Evolutionary conservation across 2,329 filamentous ascomycete species (phyloP).

Genomic region (Diplodia corticola): DNA sequence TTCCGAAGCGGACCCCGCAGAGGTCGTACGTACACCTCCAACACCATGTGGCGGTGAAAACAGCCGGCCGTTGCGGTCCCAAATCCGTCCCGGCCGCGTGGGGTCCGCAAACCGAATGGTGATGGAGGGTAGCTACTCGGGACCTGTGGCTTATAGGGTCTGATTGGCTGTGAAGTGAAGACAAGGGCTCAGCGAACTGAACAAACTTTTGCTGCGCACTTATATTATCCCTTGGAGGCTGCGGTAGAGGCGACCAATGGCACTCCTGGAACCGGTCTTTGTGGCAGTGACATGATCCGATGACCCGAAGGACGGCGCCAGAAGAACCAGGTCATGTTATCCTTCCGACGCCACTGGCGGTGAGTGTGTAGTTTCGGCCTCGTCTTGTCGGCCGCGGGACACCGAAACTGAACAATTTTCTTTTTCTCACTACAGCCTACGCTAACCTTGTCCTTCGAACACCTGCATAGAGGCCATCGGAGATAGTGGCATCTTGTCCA

Average conservation of each 20-base stretch:
- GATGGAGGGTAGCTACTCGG: neutral
- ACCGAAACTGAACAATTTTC: neutral
- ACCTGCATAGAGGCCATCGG: neutral
- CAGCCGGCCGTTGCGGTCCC: neutral
- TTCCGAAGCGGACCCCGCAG: neutral
- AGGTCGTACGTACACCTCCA: neutral
- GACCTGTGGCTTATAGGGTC: neutral
- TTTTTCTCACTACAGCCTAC: neutral
- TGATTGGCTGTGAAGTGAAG: neutral
- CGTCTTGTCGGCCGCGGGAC: neutral
- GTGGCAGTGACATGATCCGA: constrained; percentile 1
- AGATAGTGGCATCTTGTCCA: neutral
- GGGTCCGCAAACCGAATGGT: neutral
- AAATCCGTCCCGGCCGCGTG: neutral
- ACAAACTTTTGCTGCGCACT: neutral
- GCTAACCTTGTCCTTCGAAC: neutral
- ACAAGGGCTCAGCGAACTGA: neutral
- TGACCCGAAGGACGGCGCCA: neutral
- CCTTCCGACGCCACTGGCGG: neutral
- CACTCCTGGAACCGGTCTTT: neutral
- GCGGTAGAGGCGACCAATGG: neutral
- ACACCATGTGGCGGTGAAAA: neutral
- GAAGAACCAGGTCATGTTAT: neutral
- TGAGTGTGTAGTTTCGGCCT: neutral
- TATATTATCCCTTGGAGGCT: neutral